A percentile compares a stretch with the other conserved stretches of the same genome.
phyloP scores from a whole-genome alignment of 139 green algal species.

The Dunaliella sp. region DNA sequence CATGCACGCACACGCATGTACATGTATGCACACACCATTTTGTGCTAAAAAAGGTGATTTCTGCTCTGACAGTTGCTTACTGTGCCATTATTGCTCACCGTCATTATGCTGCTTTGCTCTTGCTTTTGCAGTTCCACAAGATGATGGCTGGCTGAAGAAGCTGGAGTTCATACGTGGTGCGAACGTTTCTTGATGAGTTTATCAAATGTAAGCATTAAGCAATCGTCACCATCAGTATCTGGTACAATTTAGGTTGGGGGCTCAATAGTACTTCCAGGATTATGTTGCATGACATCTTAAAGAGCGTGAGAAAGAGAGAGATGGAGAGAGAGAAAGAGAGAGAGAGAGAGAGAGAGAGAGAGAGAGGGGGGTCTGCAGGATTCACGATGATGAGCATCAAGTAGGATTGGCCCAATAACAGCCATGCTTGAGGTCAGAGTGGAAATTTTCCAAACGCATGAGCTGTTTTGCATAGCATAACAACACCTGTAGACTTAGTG shows the following conservation, averaged over 20 bases:
- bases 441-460: too few relatives aligned
- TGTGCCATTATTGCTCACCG: neutral
- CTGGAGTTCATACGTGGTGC: too few relatives aligned
- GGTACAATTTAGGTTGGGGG: too few relatives aligned
- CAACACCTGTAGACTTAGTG: too few relatives aligned
- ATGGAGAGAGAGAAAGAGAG: neutral
- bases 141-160: neutral
- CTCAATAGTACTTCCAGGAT: neutral
- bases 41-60: neutral
- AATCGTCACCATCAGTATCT: too few relatives aligned
- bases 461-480: too few relatives aligned
- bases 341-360: neutral
- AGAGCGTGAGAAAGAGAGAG: neutral
- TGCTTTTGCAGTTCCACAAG: neutral
- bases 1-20: too few relatives aligned
- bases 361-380: neutral
- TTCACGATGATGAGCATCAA: neutral
- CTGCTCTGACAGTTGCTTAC: neutral
- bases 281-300: neutral
- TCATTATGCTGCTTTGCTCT: neutral
- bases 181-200: too few relatives aligned
- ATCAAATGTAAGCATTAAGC: too few relatives aligned
- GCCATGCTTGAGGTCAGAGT: too few relatives aligned
- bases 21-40: neutral
- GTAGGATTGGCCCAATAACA: neutral